Evolutionary conservation across 306 rosid genomes (phyloP), one percentile per base, ranked within the genome.

Genomic region (Lagenaria siceraria): DNA sequence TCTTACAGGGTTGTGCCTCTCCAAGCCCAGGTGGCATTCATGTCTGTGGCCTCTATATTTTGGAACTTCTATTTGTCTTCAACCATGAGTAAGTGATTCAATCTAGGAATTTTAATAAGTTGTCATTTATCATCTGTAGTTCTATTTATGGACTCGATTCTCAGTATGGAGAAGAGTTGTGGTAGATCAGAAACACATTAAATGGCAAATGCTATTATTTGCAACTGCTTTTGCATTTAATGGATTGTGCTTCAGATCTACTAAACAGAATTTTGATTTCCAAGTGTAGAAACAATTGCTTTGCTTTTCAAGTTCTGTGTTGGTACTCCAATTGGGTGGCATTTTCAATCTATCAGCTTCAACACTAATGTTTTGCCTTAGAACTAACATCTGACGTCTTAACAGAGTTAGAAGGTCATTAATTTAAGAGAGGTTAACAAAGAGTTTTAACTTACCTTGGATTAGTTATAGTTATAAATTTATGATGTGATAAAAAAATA

Each of bases 31-130:
- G 98, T 95, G 62, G 92, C 88, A 76, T 95, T 92, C 88, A 95
- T 92, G 97, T 95, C 93, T 18, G 75, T 81, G 87, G 96, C 93
- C 48, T 92, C 97, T 51, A 85, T 95, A 78, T 92, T 92, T 84
- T 95, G 98, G 98, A 95, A 92, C 83, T 92, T 92, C 80, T 92
- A 54, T 79, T 74, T 95, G 86, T 95, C 98, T 66, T 85, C 98
- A 60, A 88, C 93, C 36, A 87, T 95, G 93, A 89, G 87, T 89
- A 92, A 92, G 92, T 92, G 84, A 84, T 80, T 72, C 38, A 76
- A n/a, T 25, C 51, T 46, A 18, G 43, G 38, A 27, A 46, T 53
- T 19, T 53, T 10, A 33, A 52, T 74, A 35, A 74, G 64, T 15
- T 55, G 43, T 27, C 48, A 2, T 21, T 74, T 17, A n/a, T 74